These are phyloP conservation scores for Metschnikowia corniflorae DNA, from an alignment of 805 yeast genomes.

Conservation along the genomic window DNA sequence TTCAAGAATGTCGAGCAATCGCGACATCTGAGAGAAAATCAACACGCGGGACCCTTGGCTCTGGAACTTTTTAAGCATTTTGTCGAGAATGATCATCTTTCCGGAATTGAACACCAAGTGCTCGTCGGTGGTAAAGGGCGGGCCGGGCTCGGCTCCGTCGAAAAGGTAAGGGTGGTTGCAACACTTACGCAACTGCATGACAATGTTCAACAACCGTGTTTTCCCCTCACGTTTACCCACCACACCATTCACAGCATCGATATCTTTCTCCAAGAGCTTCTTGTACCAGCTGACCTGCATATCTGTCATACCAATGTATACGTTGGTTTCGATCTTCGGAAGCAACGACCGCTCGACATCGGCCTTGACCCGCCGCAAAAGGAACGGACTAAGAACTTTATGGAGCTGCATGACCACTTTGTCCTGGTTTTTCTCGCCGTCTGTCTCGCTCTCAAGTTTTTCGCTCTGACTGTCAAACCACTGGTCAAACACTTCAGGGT, in stretches of 20 bases:
- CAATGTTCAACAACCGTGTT: conserved; percentile 85
- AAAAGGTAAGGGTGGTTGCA: conserved; percentile 96
- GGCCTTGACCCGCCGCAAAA: conserved; percentile 83
- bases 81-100: conserved; percentile 85
- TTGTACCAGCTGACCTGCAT: conserved; percentile 95
- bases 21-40: conserved; percentile 91
- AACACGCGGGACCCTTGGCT: conserved; percentile 83
- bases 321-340: conserved; percentile 86
- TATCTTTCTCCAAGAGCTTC: conserved; percentile 82
- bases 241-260: conserved; percentile 94
- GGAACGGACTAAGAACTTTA: conserved; percentile 81
- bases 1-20: conserved; percentile 83
- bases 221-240: conserved; percentile 93
- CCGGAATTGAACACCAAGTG: conserved; percentile 89
- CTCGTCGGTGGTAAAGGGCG: conserved; percentile 94
- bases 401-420: conserved; percentile 84
- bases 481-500: conserved; percentile 82
- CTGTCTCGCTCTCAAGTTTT: no score
- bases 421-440: conserved; percentile 54
- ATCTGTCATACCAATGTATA: conserved; percentile 91
- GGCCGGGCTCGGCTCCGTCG: conserved; percentile 99
- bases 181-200: conserved; percentile 94
- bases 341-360: conserved; percentile 89
- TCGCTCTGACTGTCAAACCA: conserved; percentile 79
- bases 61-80: conserved; percentile 67